Percentiles rank a stretch among this genome's conserved stretches.
phyloP scores from a whole-genome alignment of 2,329 filamentous ascomycete species.

The Colletotrichum theobromicola region DNA sequence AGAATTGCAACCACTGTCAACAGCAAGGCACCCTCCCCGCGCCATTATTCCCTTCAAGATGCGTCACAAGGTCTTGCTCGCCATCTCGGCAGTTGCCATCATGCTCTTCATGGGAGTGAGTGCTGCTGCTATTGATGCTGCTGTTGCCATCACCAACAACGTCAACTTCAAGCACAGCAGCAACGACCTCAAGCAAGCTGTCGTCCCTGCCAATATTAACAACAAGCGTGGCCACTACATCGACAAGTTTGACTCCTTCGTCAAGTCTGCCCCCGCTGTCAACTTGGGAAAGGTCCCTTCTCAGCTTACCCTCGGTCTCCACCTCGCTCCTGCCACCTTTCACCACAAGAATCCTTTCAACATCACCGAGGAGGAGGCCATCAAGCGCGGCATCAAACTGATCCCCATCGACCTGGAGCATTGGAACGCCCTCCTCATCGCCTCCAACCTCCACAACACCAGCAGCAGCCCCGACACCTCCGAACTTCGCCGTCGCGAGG shows the following conservation, averaged over 20 bases:
- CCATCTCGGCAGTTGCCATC: not conserved
- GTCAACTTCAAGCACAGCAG: not conserved
- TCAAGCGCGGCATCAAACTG: conserved; percentile 1
- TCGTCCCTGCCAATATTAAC: not conserved
- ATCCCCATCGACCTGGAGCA: conserved; percentile 8
- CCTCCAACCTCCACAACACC: not conserved
- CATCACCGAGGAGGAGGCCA: conserved; percentile 9
- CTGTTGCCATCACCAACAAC: not conserved
- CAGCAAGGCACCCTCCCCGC: rapidly evolving
- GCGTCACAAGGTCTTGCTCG: not conserved
- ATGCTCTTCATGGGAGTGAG: not conserved
- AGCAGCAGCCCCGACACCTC: not conserved
- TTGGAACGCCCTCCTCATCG: not conserved
- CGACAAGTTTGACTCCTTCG: not conserved
- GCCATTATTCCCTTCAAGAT: not conserved
- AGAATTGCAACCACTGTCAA: not conserved
- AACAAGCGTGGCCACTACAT: not conserved
- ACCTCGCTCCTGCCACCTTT: not conserved
- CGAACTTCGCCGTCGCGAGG: not conserved
- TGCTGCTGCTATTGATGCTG: not conserved
- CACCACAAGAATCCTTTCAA: not conserved
- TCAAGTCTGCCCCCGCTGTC: not conserved
- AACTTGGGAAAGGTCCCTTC: not conserved
- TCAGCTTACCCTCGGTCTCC: not conserved
- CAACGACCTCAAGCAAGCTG: not conserved